Conservation (phyloP, 306 rosid genomes). For the Rosa multiflora region DNA sequence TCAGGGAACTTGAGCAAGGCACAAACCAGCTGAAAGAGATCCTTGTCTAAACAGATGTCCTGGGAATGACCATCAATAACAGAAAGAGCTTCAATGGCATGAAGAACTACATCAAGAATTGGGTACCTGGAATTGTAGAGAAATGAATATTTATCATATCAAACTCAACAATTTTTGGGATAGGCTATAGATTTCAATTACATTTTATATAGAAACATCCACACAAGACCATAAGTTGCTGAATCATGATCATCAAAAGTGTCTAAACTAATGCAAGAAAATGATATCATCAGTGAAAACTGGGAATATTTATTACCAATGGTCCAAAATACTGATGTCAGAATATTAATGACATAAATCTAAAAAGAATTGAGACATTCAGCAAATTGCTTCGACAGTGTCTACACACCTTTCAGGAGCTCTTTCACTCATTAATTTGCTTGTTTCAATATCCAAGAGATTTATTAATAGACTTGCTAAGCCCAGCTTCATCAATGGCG, state of each 20-base stretch:
- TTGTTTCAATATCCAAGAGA: conserved; percentile 68
- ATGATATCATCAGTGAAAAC: background rate
- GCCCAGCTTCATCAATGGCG: conserved; percentile 75
- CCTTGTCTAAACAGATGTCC: conserved; percentile 68
- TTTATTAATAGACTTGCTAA: conserved; percentile 59
- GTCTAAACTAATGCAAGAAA: background rate
- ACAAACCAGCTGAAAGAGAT: conserved; percentile 57
- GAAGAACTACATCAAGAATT: conserved; percentile 73
- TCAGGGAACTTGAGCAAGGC: conserved; percentile 68
- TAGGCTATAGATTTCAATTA: background rate
- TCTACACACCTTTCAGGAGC: conserved; percentile 62
- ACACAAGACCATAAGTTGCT: background rate
- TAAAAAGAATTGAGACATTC: background rate
- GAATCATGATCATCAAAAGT: conserved; percentile 6
- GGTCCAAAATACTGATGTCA: background rate
- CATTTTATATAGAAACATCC: background rate
- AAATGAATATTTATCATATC: conserved; percentile 12
- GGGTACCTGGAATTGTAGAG: conserved; percentile 56
- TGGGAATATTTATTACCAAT: background rate
- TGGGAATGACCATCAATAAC: conserved; percentile 68
- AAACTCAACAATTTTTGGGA: background rate
- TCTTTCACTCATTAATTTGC: conserved; percentile 56
- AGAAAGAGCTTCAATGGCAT: conserved; percentile 74
- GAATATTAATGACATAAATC: background rate
- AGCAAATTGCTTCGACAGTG: background rate